Evolutionary conservation across 306 rosid species (phyloP).

Genomic region (Medicago ruthenica): DNA sequence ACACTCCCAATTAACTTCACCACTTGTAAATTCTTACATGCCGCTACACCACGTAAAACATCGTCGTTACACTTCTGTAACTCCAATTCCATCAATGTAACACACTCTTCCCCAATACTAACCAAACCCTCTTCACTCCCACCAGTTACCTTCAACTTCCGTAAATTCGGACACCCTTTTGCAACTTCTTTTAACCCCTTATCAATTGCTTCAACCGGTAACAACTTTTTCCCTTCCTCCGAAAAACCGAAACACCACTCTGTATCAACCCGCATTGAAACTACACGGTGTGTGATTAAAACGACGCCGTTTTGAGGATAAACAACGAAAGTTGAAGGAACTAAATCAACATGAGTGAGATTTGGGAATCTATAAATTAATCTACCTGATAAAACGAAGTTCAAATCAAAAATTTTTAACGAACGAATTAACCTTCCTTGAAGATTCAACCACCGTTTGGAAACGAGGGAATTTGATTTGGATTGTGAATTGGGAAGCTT

Average conservation of each 20-base stretch:
- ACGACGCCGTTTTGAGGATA: constrained; percentile 8
- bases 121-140: constrained; percentile 14
- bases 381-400: constrained; percentile 39
- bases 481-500: constrained; percentile 34
- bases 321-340: constrained; percentile 14
- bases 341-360: constrained; percentile 37
- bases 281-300: not conserved
- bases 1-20: constrained; percentile 68
- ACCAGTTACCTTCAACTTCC: constrained; percentile 29
- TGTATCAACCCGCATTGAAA: constrained; percentile 26
- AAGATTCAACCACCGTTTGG: constrained; percentile 44
- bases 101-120: constrained; percentile 10
- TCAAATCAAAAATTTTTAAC: constrained; percentile 15
- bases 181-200: constrained; percentile 8
- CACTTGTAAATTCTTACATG: constrained; percentile 63
- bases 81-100: constrained; percentile 38
- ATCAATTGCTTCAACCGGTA: constrained; percentile 29
- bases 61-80: constrained; percentile 38
- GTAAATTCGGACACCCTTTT: constrained; percentile 32
- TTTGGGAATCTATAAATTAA: constrained; percentile 38
- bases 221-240: not conserved
- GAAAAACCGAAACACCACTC: constrained; percentile 17
- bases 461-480: constrained; percentile 39
- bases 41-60: constrained; percentile 34
- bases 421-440: constrained; percentile 38